These are phyloP conservation scores for Rhypophila decipiens DNA, from an alignment of 495 filamentous ascomycete genomes.

Conservation along the genomic window DNA sequence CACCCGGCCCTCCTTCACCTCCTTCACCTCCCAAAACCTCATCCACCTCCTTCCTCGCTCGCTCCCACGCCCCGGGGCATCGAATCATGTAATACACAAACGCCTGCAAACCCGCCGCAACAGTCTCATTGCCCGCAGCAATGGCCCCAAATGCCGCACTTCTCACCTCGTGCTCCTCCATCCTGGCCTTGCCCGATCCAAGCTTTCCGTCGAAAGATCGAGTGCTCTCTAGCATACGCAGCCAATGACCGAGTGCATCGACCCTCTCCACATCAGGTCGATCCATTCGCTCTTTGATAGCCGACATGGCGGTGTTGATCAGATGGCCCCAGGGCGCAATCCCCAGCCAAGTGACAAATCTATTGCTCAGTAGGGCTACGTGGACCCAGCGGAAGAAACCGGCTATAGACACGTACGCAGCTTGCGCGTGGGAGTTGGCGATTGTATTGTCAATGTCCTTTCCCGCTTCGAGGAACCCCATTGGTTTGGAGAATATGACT, in stretches of 20 bases:
- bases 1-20: slow-evolving; percentile 7
- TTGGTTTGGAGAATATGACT: slow-evolving; percentile 26
- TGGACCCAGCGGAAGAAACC: slow-evolving; percentile 37
- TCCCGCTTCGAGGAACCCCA: slow-evolving; percentile 38
- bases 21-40: slow-evolving; percentile 22
- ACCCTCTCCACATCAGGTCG: slow-evolving; percentile 28
- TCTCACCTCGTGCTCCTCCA: slow-evolving; percentile 36
- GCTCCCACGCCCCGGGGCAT: slow-evolving; percentile 24
- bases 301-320: slow-evolving; percentile 36
- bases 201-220: too few relatives aligned
- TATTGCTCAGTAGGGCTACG: slow-evolving; percentile 30
- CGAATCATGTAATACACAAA: slow-evolving; percentile 28
- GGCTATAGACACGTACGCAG: slow-evolving; percentile 27
- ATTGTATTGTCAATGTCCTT: slow-evolving; percentile 39
- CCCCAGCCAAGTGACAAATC: slow-evolving; percentile 33
- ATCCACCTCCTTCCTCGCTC: slow-evolving; percentile 32
- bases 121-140: slow-evolving; percentile 42
- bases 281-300: slow-evolving; percentile 34
- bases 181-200: slow-evolving; percentile 29
- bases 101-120: slow-evolving; percentile 31
- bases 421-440: slow-evolving; percentile 11
- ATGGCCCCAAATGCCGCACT: slow-evolving; percentile 32
- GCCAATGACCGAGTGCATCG: slow-evolving; percentile 44
- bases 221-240: slow-evolving; percentile 27
- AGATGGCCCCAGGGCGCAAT: slow-evolving; percentile 39